Conservation (phyloP, 2,329 filamentous ascomycete species). For the Coniochaeta pulveracea region DNA sequence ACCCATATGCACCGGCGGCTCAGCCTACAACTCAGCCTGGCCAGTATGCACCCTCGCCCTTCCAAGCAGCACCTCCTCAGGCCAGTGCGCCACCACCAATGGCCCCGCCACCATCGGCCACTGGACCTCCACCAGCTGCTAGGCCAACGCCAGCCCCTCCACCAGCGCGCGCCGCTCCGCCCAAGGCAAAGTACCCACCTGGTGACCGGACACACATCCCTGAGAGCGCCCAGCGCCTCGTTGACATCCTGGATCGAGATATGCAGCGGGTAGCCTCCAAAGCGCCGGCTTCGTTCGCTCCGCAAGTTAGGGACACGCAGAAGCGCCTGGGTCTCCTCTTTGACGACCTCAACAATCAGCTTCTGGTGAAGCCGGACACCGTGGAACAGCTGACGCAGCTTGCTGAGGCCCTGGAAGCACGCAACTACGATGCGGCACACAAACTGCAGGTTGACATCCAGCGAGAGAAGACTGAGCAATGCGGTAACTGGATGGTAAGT, state of each 20-base stretch:
- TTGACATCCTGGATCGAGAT: constrained; percentile 69
- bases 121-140: constrained; percentile 20
- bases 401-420: constrained; percentile 53
- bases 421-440: constrained; percentile 58
- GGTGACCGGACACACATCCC: constrained; percentile 90
- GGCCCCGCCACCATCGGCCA: constrained; percentile 27
- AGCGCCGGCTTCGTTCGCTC: constrained; percentile 75
- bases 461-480: constrained; percentile 67
- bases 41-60: constrained; percentile 50
- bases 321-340: constrained; percentile 90
- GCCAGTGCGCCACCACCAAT: constrained; percentile 24
- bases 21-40: constrained; percentile 17
- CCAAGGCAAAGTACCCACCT: constrained; percentile 59
- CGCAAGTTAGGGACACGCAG: constrained; percentile 87
- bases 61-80: constrained; percentile 23
- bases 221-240: constrained; percentile 60
- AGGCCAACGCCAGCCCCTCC: constrained; percentile 20
- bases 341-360: constrained; percentile 93
- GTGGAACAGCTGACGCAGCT: constrained; percentile 55
- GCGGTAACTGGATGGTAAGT: constrained; percentile 79
- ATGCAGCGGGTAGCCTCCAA: constrained; percentile 81
- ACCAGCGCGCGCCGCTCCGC: constrained; percentile 37
- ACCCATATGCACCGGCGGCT: constrained; percentile 34
- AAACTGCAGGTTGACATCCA: constrained; percentile 65
- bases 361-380: constrained; percentile 73